Base-by-base conservation (phyloP, 768 basidiomycete species). In the Suillus variegatus region DNA sequence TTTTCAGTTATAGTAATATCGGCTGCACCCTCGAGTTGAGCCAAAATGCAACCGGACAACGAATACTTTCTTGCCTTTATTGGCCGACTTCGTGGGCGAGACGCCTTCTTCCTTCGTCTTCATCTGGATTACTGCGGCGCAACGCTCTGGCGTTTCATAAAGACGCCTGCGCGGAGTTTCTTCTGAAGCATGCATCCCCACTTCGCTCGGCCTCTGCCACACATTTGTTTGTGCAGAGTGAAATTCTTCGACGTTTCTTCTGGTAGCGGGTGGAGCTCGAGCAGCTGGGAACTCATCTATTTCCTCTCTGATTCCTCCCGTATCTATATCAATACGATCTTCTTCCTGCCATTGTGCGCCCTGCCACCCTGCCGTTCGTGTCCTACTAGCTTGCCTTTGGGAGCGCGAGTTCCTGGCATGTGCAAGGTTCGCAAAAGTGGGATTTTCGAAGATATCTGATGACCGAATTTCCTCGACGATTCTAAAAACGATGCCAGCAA, bases 101-200 rank as follows among this genome's bases (percentile, higher is more conserved):
- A 20, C 1, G 18, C 6, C 25, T 13, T 13, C 16, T 28, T 16
- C 41, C 28, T 44, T 28, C 18, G 20, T 18, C 16, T 41, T 6
- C 18, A 60, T 60, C 10, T 60, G 40, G 25, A 60, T 18, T 41
- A 43, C 58, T 12, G 41, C 41, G 3, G 58, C 58, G 28, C 28
- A 41, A 60, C 41, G 58, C 58, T 7, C 41, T 13, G 58, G 3
- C 12, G 58, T 20, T 20, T 60, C 58, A 60, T 60, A 60, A 41
- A 60, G 58, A 60, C 25, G 58, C 25, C 58, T 43, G 20, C 18
- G 58, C 12, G 58, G 41, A 2, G 25, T 20, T 60, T 60, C 58
- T 60, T 60, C 58, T 32, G 25, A 28, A 28, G 20, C 18, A 12
- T 60, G 28, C n/a, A 44, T 43, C 7, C 25, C 58, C 28, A 2